phyloP scores from a whole-genome alignment of 2,329 filamentous ascomycete genomes.

The Fusarium hostae region DNA sequence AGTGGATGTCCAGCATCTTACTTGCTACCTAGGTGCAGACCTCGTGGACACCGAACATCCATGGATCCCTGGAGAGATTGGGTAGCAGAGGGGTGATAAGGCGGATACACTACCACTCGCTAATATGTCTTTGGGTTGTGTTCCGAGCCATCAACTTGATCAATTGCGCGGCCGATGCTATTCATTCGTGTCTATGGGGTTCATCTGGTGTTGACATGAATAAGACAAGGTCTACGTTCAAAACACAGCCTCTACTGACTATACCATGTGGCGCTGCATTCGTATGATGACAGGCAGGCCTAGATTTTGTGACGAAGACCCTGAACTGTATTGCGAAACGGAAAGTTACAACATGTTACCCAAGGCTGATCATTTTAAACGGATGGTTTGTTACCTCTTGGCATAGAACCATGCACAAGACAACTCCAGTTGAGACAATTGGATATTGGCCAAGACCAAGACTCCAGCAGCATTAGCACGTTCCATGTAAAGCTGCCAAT shows the following conservation, averaged over 20 bases:
- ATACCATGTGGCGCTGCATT: not conserved
- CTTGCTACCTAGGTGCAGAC: constrained; percentile 3
- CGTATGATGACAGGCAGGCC: not conserved
- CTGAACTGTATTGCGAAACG: not conserved
- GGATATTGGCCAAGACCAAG: not conserved
- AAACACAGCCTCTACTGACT: constrained; percentile 11
- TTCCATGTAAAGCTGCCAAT: not conserved
- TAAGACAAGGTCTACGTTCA: not conserved
- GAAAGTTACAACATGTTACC: not conserved
- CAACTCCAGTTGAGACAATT: not conserved
- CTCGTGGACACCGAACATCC: constrained; percentile 18
- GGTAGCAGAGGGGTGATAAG: constrained; percentile 1
- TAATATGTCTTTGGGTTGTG: constrained; percentile 4
- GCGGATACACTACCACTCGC: not conserved
- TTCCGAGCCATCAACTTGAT: not conserved
- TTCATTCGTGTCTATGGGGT: not conserved
- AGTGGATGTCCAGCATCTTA: constrained; percentile 24
- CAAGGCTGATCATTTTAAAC: not conserved
- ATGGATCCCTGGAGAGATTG: constrained; percentile 7
- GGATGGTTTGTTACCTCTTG: not conserved
- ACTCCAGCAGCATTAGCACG: not conserved
- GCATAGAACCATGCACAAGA: not conserved
- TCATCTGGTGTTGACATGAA: not conserved
- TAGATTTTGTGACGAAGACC: not conserved
- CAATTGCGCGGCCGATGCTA: not conserved